These are phyloP conservation scores for Verticillium alfalfae DNA, from an alignment of 2,329 filamentous ascomycete species.

Conservation along the genomic window DNA sequence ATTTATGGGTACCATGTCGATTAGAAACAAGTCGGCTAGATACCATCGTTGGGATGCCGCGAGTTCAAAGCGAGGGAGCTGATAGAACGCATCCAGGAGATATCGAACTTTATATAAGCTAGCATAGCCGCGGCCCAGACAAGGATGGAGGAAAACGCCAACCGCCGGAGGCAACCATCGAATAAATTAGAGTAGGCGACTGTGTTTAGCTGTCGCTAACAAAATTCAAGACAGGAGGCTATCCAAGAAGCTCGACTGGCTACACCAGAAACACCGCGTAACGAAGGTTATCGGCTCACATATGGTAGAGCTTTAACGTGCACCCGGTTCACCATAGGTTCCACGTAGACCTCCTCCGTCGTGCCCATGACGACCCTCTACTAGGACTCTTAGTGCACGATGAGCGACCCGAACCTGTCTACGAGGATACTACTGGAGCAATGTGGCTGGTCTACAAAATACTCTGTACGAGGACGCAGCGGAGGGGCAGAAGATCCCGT, in stretches of 20 bases:
- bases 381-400: background rate
- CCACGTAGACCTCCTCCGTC: background rate
- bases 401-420: background rate
- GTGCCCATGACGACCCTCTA: background rate
- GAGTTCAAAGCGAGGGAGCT: background rate
- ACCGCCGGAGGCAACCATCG: background rate
- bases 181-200: background rate
- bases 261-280: constrained; percentile 1
- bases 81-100: background rate
- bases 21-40: background rate
- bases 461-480: background rate
- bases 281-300: background rate
- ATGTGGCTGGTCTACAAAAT: background rate
- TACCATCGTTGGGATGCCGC: background rate
- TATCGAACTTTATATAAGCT: background rate
- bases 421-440: background rate
- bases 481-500: background rate
- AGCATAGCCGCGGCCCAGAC: background rate
- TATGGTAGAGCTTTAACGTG: background rate
- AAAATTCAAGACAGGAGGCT: background rate
- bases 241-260: constrained; percentile 1
- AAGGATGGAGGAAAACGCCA: background rate
- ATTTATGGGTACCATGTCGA: background rate
- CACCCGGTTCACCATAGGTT: background rate
- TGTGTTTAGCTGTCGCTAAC: background rate